phyloP scores from a whole-genome alignment of 78 protist species.

The Dictyostelium citrinum region DNA sequence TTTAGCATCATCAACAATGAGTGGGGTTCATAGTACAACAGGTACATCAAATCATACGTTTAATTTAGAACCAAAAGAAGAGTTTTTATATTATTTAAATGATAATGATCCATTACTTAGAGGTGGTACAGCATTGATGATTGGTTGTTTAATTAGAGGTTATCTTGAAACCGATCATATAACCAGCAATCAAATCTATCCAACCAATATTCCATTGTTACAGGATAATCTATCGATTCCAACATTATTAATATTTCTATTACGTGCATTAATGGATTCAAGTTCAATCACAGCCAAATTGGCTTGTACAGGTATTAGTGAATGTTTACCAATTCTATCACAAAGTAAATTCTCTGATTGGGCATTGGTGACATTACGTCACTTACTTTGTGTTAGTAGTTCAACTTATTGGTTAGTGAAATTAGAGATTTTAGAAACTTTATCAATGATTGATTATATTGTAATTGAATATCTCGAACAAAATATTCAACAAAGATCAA shows the following conservation, averaged over 20 bases:
- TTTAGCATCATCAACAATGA: background rate
- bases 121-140: constrained; percentile 60
- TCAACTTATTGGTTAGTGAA: constrained; percentile 75
- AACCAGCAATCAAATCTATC: constrained; percentile 39
- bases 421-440: constrained; percentile 56
- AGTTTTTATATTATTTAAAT: constrained; percentile 31
- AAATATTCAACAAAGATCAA: constrained; percentile 58
- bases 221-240: constrained; percentile 36
- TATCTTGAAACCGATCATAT: constrained; percentile 48
- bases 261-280: constrained; percentile 45
- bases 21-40: background rate
- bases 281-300: constrained; percentile 57
- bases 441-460: constrained; percentile 49
- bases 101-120: constrained; percentile 47
- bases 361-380: constrained; percentile 57
- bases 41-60: background rate
- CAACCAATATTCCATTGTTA: background rate
- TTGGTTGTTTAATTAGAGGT: constrained; percentile 62
- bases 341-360: constrained; percentile 22
- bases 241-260: constrained; percentile 8
- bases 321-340: constrained; percentile 44
- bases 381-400: constrained; percentile 46
- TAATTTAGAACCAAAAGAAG: constrained; percentile 54
- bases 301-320: constrained; percentile 74
- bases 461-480: constrained; percentile 62